Base-by-base conservation (phyloP, 2,329 filamentous ascomycete genomes). In the Cordyceps cicadae region DNA sequence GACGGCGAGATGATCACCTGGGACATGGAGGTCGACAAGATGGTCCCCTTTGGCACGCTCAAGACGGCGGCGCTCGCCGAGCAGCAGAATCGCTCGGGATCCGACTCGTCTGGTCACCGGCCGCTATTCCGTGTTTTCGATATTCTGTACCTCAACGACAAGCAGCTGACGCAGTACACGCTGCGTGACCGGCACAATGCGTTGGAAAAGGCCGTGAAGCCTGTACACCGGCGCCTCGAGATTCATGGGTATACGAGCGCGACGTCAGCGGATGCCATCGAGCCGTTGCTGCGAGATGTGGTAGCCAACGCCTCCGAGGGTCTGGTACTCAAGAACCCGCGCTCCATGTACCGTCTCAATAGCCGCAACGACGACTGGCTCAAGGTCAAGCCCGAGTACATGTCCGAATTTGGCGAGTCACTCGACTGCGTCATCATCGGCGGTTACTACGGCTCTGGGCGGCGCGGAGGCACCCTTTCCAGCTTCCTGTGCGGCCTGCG, bases 1-100 rank as follows among this genome's bases (percentile, higher is more conserved):
- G 94, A 99, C 68, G 94, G 94, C 11, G 94, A 99, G 72, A 99
- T 99, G 94, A 92, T 99, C 62, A 96, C 92, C 0, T 99, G 94
- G 94, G 91, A 97, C 70, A 89, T 92, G 63, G 85, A 87, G 50
- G 80, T 89, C 54, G 89, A 96, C 74, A 88, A 88, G 60, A 89
- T 94, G 57, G 88, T 96, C 17, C 86, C 88, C 0, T 99, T 99
- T 71, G 94, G 94, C 8, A 95, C 90, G 0, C 80, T 99, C 54
- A 99, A 99, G 74, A 93, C 91, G 1, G 93, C 92, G 0, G 93
- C 93, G 0, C 74, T 96, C 37, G 81, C 87, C 0, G 89, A 93
- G 67, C 87, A 92, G 69, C 84, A 86, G 63, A 79, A 81, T 63
- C 75, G 74, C 3, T 84, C 78, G 4, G 87, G 85, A 0, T 85